Conservation (phyloP, 1,284 basidiomycete species). For the Rhodofomes roseus region DNA sequence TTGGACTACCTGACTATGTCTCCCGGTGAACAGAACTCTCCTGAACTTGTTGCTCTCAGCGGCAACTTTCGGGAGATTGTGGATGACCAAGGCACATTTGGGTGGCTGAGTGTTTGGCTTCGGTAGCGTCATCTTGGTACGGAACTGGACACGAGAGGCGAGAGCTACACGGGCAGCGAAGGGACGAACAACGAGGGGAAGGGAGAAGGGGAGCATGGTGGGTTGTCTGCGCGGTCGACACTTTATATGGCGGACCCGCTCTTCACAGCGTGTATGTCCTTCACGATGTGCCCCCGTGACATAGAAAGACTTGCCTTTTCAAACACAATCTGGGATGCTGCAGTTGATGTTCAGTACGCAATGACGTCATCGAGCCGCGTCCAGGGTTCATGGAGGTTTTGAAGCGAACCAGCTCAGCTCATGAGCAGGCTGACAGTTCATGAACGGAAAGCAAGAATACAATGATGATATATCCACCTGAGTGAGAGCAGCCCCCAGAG, state of each 20-base stretch:
- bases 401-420: neutral
- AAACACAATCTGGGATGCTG: neutral
- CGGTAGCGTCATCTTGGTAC: slow-evolving; percentile 5
- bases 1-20: slow-evolving; percentile 25
- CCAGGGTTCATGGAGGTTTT: neutral
- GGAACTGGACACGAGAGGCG: neutral
- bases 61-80: slow-evolving; percentile 22
- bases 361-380: neutral
- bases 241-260: neutral
- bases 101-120: slow-evolving; percentile 29
- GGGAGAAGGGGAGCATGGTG: neutral
- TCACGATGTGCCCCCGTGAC: neutral
- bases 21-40: slow-evolving; percentile 28
- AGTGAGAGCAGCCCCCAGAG: neutral
- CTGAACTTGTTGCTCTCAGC: slow-evolving; percentile 28
- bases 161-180: neutral
- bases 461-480: neutral
- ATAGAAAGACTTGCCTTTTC: neutral
- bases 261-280: neutral
- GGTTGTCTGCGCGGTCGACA: neutral
- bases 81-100: slow-evolving; percentile 25
- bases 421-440: neutral
- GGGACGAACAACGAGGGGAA: neutral
- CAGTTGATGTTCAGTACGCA: neutral
- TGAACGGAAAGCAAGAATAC: neutral